These are phyloP conservation scores for Clathrus columnatus DNA, from an alignment of 768 basidiomycete genomes.

Conservation along the genomic window DNA sequence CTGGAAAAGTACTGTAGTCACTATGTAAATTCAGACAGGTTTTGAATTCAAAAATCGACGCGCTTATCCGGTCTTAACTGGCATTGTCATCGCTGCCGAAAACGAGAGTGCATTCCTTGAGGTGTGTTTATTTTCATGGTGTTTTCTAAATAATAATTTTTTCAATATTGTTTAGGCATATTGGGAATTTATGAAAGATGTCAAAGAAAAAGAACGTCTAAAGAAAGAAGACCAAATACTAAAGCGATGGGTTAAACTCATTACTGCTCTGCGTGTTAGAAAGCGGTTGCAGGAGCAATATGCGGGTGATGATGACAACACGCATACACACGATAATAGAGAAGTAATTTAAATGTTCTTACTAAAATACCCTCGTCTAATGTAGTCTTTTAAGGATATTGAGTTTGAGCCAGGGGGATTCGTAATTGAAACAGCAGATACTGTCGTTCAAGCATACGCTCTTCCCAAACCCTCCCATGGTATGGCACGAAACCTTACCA, in stretches of 20 bases:
- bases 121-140: slow-evolving; percentile 33
- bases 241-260: slow-evolving; percentile 81
- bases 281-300: slow-evolving; percentile 79
- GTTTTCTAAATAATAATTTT: neutral
- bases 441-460: slow-evolving; percentile 63
- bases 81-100: slow-evolving; percentile 80
- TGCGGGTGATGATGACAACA: slow-evolving; percentile 12
- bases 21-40: slow-evolving; percentile 51
- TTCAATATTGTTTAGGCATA: slow-evolving; percentile 53
- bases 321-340: neutral
- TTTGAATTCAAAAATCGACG: slow-evolving; percentile 95
- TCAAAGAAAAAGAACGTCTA: slow-evolving; percentile 62
- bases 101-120: slow-evolving; percentile 67
- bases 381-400: slow-evolving; percentile 3
- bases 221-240: slow-evolving; percentile 74
- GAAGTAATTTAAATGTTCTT: too few species aligned
- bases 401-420: slow-evolving; percentile 43
- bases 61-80: slow-evolving; percentile 76
- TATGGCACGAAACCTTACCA: neutral
- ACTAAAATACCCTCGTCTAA: too few species aligned
- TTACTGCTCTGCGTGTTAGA: slow-evolving; percentile 83
- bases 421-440: slow-evolving; percentile 52
- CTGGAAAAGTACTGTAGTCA: neutral
- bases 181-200: slow-evolving; percentile 69
- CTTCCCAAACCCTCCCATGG: slow-evolving; percentile 41